Evolutionary conservation across 306 rosid species (phyloP).

Genomic region (Fragaria vesca): DNA sequence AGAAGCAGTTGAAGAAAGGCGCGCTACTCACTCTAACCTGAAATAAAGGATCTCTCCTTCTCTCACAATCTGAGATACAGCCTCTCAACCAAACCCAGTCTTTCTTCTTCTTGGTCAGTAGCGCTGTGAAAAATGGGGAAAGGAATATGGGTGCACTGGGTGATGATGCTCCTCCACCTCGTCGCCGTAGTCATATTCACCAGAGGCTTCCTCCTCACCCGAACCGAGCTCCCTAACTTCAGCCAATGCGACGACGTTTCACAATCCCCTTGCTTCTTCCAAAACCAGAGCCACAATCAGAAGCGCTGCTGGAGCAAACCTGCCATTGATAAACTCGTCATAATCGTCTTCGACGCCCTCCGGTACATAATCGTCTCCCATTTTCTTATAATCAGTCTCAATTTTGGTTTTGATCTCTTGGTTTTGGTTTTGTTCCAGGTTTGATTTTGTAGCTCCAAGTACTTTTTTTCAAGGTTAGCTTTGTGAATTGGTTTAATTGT

Average conservation of each 20-base stretch:
- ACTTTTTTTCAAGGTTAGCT: slow-evolving; percentile 66
- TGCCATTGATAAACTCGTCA: slow-evolving; percentile 50
- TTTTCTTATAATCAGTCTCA: neutral
- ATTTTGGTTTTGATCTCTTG: neutral
- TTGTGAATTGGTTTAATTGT: neutral
- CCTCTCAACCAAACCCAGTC: neutral
- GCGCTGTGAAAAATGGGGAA: slow-evolving; percentile 18
- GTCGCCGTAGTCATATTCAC: slow-evolving; percentile 67
- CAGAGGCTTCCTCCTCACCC: slow-evolving; percentile 79
- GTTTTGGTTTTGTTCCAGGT: slow-evolving; percentile 36
- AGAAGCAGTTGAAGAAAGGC: neutral
- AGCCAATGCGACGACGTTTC: slow-evolving; percentile 69
- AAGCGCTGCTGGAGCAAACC: slow-evolving; percentile 76
- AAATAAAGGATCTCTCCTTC: neutral
- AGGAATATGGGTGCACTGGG: slow-evolving; percentile 63
- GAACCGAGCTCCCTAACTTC: slow-evolving; percentile 84
- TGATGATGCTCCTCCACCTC: slow-evolving; percentile 52
- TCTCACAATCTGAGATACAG: neutral
- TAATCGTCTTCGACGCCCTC: slow-evolving; percentile 81
- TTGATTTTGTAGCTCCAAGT: slow-evolving; percentile 93
- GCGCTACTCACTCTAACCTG: neutral
- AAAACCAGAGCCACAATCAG: slow-evolving; percentile 9
- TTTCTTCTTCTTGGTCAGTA: neutral
- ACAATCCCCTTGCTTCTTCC: slow-evolving; percentile 57
- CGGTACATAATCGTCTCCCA: slow-evolving; percentile 32